Conservation (phyloP, 345 rosid genomes). For the Tarenaya hassleriana region DNA sequence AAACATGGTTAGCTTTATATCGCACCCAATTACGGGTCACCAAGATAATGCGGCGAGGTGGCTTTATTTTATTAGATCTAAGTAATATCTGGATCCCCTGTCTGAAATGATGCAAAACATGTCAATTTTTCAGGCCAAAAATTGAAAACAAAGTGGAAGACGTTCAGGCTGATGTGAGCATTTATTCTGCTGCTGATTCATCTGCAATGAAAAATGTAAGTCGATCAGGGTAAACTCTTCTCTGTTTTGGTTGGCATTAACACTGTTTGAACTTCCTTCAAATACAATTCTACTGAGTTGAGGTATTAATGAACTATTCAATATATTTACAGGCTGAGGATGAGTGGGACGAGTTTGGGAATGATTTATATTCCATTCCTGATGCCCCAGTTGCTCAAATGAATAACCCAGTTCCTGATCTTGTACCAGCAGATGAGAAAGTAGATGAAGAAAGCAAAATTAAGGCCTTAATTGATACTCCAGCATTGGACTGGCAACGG, state of each 20-base stretch:
- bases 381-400: constrained; percentile 50
- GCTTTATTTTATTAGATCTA: neutral
- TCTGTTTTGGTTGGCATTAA: constrained; percentile 1
- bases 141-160: constrained; percentile 46
- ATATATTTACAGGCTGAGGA: constrained; percentile 53
- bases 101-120: constrained; percentile 3
- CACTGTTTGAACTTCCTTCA: neutral
- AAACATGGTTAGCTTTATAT: neutral
- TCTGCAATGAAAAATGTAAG: constrained; percentile 65
- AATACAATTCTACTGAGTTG: constrained; percentile 12
- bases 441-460: constrained; percentile 95
- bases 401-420: constrained; percentile 43
- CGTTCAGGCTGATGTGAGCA: constrained; percentile 42
- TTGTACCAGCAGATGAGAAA: constrained; percentile 49
- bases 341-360: constrained; percentile 97
- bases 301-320: too few species aligned
- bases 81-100: neutral
- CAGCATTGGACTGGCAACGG: constrained; percentile 99
- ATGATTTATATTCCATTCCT: constrained; percentile 85
- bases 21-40: too few species aligned
- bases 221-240: constrained; percentile 4
- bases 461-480: constrained; percentile 85
- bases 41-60: too few species aligned
- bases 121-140: constrained; percentile 55
- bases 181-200: constrained; percentile 41